Evolutionary conservation across 2,329 filamentous ascomycete genomes (phyloP), one percentile per base, ranked within the genome.

Genomic region (Diaporthe vexans): DNA sequence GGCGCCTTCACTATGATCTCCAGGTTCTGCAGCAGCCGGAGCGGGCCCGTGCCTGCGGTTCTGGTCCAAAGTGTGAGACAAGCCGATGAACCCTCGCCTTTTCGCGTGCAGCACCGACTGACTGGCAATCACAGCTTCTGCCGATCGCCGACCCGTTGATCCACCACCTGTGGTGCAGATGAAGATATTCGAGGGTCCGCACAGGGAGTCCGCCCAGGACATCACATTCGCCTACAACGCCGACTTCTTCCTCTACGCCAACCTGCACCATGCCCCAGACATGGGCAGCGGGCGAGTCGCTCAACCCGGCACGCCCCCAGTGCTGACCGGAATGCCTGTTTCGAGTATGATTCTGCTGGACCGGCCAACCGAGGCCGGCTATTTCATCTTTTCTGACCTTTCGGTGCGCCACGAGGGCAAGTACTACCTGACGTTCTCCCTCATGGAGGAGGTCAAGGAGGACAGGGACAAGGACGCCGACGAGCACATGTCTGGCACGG

Each of bases 341-440:
- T 97, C 96, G 24, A 97, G 96, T 74, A 97, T 98, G 90, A 95
- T 96, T 33, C 98, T 98, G 81, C 89, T 99, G 68, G 96, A 98
- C 82, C 93, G 96, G 58, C 97, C 97, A 3, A 84, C 85, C 52
- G 90, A 91, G 78, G 91, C 91, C 56, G 97, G 95, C 72, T 99
- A 98, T 84, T 99, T 99, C 84, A 94, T 99, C 83, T 99, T 99
- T 82, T 97, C 97, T 4, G 97, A 99, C 83, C 87, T 98, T 37
- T 98, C 96, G 0, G 96, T 99, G 63, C 93, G 97, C 73, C 96
- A 99, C 80, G 97, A 99, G 84, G 97, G 97, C 76, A 92, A 93
- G 78, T 99, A 98, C 83, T 90, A 93, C n/a, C 86, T 99, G 72
- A 94, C 92, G 76, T 98, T 99, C 85, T 95, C 95, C 79, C 86